These are phyloP conservation scores for Termitomyces sp. DNA, from an alignment of 768 basidiomycete species.

Conservation along the genomic window DNA sequence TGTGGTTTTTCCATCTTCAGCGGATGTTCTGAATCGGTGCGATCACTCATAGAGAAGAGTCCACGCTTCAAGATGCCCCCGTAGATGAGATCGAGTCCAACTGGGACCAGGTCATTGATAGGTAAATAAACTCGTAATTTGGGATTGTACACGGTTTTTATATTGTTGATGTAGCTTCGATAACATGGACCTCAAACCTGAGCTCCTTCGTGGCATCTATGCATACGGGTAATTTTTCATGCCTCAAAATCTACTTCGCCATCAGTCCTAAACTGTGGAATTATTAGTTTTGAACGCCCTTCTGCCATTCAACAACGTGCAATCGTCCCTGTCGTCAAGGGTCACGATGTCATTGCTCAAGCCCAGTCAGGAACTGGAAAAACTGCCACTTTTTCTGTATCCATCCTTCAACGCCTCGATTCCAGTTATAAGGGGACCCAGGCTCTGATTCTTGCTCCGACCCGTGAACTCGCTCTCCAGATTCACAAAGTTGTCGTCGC, in stretches of 20 bases:
- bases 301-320: constrained; percentile 99
- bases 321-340: constrained; percentile 96
- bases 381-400: constrained; percentile 99
- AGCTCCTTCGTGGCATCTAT: constrained; percentile 97
- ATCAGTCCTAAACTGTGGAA: background rate
- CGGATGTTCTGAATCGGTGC: background rate
- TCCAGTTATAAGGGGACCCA: constrained; percentile 75
- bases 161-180: constrained; percentile 65
- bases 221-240: constrained; percentile 77
- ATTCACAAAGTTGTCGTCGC: constrained; percentile 98
- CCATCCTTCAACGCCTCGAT: constrained; percentile 70
- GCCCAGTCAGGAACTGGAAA: constrained; percentile 99
- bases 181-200: constrained; percentile 97
- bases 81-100: constrained; percentile 96
- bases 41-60: constrained; percentile 46
- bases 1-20: background rate
- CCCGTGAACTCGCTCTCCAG: constrained; percentile 97
- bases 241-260: background rate
- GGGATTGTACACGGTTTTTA: background rate
- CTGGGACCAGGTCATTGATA: constrained; percentile 97
- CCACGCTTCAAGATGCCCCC: constrained; percentile 69
- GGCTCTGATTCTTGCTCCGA: constrained; percentile 97
- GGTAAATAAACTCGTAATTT: constrained; percentile 47
- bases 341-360: constrained; percentile 98
- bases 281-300: constrained; percentile 87